These are phyloP conservation scores for Trichoderma cornu-damae DNA, from an alignment of 2,329 filamentous ascomycete genomes.

Conservation along the genomic window DNA sequence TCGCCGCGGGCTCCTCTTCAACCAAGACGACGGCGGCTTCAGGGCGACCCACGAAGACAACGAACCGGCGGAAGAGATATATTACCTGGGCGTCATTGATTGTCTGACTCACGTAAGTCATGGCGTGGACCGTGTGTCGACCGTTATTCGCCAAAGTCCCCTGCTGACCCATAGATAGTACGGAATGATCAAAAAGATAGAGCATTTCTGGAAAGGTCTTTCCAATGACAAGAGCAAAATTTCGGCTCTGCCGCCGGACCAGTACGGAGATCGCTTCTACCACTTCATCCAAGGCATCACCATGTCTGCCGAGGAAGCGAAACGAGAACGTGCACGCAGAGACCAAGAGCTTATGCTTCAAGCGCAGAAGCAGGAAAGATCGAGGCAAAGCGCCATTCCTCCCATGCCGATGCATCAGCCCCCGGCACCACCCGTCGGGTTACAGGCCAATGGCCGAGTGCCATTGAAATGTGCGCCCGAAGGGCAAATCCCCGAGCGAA, in stretches of 20 bases:
- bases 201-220: slow-evolving; percentile 95
- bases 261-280: slow-evolving; percentile 91
- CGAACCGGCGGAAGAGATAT: slow-evolving; percentile 79
- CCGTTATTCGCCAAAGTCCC: slow-evolving; percentile 2
- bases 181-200: slow-evolving; percentile 86
- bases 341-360: slow-evolving; percentile 53
- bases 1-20: slow-evolving; percentile 73
- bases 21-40: slow-evolving; percentile 89
- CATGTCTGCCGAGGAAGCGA: slow-evolving; percentile 80
- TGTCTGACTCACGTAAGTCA: slow-evolving; percentile 87
- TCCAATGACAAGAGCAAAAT: slow-evolving; percentile 80
- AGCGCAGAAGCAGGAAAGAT: slow-evolving; percentile 33
- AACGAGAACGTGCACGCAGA: slow-evolving; percentile 56
- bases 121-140: background rate
- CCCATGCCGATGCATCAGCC: slow-evolving; percentile 45
- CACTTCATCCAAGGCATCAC: slow-evolving; percentile 88
- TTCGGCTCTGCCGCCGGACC: slow-evolving; percentile 81
- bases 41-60: slow-evolving; percentile 89
- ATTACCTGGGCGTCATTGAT: slow-evolving; percentile 97
- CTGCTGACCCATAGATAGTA: slow-evolving; percentile 55
- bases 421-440: slow-evolving; percentile 35
- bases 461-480: slow-evolving; percentile 34
- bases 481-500: slow-evolving; percentile 57
- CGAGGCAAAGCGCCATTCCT: slow-evolving; percentile 40
- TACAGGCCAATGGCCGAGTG: slow-evolving; percentile 36